phyloP scores from a whole-genome alignment of 768 basidiomycete genomes.

The Suillus placidus region DNA sequence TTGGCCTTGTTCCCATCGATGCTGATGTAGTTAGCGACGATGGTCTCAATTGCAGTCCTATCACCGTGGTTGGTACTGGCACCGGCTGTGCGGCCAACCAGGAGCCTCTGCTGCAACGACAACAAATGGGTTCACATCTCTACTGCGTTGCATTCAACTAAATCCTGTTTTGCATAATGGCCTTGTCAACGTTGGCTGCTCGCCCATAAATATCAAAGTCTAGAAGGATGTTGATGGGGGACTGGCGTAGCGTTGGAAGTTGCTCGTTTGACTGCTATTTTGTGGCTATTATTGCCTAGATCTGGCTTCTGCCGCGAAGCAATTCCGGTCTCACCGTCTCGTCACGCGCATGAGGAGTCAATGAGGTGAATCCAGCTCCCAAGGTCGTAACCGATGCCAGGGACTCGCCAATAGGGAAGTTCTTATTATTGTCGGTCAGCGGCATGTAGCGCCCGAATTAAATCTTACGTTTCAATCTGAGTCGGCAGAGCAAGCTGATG shows the following conservation, averaged over 20 bases:
- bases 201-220: conserved; percentile 1
- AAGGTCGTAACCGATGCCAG: background rate
- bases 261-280: background rate
- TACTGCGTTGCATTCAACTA: background rate
- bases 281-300: background rate
- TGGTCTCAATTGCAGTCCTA: conserved; percentile 27
- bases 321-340: background rate
- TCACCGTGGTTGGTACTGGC: conserved; percentile 25
- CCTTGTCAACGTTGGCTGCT: conserved; percentile 8
- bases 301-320: background rate
- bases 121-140: conserved; percentile 18
- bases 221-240: background rate
- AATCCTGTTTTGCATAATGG: background rate
- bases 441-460: background rate
- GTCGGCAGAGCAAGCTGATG: background rate
- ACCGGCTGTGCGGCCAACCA: conserved; percentile 22
- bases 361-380: background rate
- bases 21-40: conserved; percentile 22
- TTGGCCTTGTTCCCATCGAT: conserved; percentile 13
- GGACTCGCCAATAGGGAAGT: background rate
- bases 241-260: background rate
- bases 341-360: background rate
- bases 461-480: background rate
- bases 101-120: conserved; percentile 28
- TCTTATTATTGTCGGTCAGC: background rate